Evolutionary conservation across 495 filamentous ascomycete species (phyloP), one percentile per base, ranked within the genome.

Genomic region (Penicillium nucicola): DNA sequence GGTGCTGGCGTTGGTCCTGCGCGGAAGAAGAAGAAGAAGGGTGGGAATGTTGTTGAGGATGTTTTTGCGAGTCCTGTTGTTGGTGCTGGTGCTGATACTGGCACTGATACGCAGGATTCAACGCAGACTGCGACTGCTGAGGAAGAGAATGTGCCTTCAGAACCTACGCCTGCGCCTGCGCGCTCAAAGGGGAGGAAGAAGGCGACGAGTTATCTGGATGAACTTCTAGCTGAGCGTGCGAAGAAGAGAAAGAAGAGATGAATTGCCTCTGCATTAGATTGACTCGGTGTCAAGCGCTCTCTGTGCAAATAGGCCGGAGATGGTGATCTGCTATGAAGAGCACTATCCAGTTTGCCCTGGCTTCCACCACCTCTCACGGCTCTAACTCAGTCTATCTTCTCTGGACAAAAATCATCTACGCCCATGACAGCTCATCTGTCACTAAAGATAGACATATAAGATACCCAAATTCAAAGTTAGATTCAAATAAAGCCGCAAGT

Each of bases 171-270:
- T 42, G 52, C 54, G 25, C 55, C 45, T 49, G 45, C 52, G 15
- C 44, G 56, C 13, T 55, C 53, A 3, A 72, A 66, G 40, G 57
- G 64, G 25, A 66, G 55, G 53, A 73, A 66, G 49, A 72, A 71
- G 58, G 65, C 68, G 10, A 71, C 69, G 9, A 76, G 71, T 37
- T 81, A 77, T 48, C 52, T 81, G 45, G 78, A 81, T 65, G 75
- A 79, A 46, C 58, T 80, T 34, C 55, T 81, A 35, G 66, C 67
- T 18, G 71, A 79, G 40, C 69, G 75, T 50, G 68, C 66, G n/a
- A 75, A 74, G 55, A 78, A 78, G 59, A 79, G 71, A 42, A 80
- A 75, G 62, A 80, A 77, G 64, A 80, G 71, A 71, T 69, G 73
- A 73, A 45, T 62, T 56, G 20, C 48, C 61, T 22, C 36, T 10